Percentiles rank a stretch among this genome's conserved stretches.
phyloP scores from a whole-genome alignment of 2,329 filamentous ascomycete species.

The Claviceps pazoutovae region DNA sequence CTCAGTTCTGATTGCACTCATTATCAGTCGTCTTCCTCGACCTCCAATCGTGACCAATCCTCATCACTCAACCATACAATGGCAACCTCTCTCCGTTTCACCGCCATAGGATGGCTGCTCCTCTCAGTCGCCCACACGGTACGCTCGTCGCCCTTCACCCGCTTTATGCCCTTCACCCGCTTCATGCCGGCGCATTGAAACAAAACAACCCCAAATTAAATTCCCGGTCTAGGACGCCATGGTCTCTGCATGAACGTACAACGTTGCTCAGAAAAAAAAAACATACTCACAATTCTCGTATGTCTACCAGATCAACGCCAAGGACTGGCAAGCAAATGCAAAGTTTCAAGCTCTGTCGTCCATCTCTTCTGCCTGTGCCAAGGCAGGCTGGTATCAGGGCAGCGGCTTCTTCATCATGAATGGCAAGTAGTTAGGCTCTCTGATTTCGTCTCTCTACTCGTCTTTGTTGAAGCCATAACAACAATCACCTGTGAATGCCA shows the following conservation, averaged over 20 bases:
- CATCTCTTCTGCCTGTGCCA: slow-evolving; percentile 5
- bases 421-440: slow-evolving; percentile 1
- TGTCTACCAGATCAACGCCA: slow-evolving; percentile 3
- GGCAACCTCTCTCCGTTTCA: slow-evolving; percentile 5
- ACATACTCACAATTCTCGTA: background rate
- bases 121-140: slow-evolving; percentile 8
- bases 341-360: slow-evolving; percentile 6
- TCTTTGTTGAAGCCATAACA: background rate
- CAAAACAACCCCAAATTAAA: no score
- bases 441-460: background rate
- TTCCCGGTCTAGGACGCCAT: no score
- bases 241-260: no score
- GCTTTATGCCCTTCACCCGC: no score
- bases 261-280: no score
- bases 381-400: slow-evolving; percentile 9
- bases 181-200: no score
- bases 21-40: background rate
- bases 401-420: slow-evolving; percentile 8
- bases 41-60: background rate
- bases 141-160: background rate
- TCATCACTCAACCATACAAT: background rate
- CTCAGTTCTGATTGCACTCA: background rate
- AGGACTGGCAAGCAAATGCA: slow-evolving; percentile 8
- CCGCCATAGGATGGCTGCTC: slow-evolving; percentile 7
- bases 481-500: no score